Conservation (phyloP, 2,329 filamentous ascomycete species). For the Periconia digitata region DNA sequence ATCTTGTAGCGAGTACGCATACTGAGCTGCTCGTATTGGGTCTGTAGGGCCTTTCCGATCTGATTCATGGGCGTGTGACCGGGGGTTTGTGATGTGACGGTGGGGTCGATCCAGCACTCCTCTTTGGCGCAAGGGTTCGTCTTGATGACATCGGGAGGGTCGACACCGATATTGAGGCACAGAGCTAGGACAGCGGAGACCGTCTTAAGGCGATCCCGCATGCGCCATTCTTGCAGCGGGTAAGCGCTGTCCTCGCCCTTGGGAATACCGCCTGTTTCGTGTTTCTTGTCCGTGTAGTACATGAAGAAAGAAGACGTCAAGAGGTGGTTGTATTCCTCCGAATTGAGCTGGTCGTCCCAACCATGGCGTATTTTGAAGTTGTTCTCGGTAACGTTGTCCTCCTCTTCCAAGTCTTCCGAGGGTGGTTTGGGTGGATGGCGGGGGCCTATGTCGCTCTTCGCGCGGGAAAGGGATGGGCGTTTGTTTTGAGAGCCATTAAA, state of each 20-base stretch:
- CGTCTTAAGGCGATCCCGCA: constrained; percentile 94
- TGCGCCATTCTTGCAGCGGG: constrained; percentile 89
- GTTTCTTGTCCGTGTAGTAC: constrained; percentile 98
- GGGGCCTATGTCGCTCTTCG: constrained; percentile 64
- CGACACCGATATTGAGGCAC: constrained; percentile 95
- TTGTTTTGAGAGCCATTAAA: constrained; percentile 51
- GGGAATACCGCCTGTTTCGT: constrained; percentile 89
- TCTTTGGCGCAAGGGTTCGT: constrained; percentile 90
- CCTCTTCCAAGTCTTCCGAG: constrained; percentile 39
- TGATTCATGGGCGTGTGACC: constrained; percentile 82
- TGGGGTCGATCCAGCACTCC: constrained; percentile 96
- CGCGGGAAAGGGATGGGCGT: constrained; percentile 50
- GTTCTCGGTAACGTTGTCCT: constrained; percentile 51
- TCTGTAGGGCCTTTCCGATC: constrained; percentile 93
- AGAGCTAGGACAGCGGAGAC: constrained; percentile 93
- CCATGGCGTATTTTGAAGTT: constrained; percentile 72
- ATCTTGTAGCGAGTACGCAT: constrained; percentile 97
- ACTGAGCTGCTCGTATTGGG: constrained; percentile 93
- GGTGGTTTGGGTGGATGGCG: constrained; percentile 28
- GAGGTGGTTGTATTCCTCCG: constrained; percentile 82
- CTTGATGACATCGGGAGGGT: constrained; percentile 95
- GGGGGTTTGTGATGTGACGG: constrained; percentile 69
- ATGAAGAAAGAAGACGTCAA: constrained; percentile 97
- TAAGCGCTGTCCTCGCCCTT: constrained; percentile 57
- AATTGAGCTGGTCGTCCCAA: constrained; percentile 90